Conservation (phyloP, 148 eudicot genomes). For the Pharnaceum exiguum region DNA sequence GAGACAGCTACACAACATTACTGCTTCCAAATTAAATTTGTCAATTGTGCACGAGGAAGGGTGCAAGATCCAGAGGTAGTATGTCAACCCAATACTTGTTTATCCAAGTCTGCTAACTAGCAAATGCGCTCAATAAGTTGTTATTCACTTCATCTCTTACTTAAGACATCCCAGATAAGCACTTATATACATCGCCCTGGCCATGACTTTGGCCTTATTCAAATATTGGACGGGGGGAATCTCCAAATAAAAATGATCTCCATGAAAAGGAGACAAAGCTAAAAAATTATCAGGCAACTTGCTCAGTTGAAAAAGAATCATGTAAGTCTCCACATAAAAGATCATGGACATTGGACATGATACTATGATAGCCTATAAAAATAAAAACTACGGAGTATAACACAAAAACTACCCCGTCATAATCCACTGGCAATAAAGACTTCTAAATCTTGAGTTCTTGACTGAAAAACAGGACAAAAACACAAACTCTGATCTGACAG, state of each 20-base stretch:
- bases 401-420: no score
- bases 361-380: no score
- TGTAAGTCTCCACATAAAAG: no score
- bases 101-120: background rate
- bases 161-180: background rate
- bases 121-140: constrained; percentile 4
- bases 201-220: background rate
- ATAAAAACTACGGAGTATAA: no score
- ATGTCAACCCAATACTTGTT: background rate
- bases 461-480: no score
- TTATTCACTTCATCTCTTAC: background rate
- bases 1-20: constrained; percentile 8
- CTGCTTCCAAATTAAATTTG: background rate
- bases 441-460: no score
- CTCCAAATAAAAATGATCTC: background rate
- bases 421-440: no score
- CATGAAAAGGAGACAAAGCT: constrained; percentile 1
- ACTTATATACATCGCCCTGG: background rate
- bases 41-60: constrained; percentile 5
- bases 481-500: no score
- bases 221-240: background rate
- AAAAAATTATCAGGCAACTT: background rate
- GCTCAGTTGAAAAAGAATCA: background rate
- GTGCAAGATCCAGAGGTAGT: constrained; percentile 12
- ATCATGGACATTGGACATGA: no score